A percentile compares a stretch with the other conserved stretches of the same genome.
These are phyloP conservation scores for Pochonia chlamydosporia DNA, from an alignment of 2,329 filamentous ascomycete species.

Conservation along the genomic window DNA sequence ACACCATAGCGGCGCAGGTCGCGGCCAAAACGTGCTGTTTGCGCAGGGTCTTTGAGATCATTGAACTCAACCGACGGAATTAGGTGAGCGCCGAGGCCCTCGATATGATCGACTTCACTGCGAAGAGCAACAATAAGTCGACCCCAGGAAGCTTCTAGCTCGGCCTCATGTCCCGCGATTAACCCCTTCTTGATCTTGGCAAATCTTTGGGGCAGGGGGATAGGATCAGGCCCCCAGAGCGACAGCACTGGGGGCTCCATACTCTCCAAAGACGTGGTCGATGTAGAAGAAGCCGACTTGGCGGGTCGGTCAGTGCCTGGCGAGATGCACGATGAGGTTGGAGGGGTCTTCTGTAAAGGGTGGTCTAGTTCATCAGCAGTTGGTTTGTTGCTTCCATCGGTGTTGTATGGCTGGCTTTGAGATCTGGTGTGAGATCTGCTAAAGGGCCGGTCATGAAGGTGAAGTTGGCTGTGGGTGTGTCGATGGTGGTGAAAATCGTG, in stretches of 20 bases:
- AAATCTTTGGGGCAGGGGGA: conserved; percentile 54
- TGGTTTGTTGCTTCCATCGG: neutral
- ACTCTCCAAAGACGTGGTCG: neutral
- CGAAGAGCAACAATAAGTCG: conserved; percentile 46
- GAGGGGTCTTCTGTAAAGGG: neutral
- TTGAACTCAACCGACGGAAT: conserved; percentile 50
- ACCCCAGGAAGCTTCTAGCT: conserved; percentile 48
- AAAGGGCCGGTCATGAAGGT: neutral
- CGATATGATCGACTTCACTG: conserved; percentile 47
- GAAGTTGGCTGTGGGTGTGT: neutral
- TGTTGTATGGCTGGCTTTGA: neutral
- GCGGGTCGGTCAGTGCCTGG: neutral
- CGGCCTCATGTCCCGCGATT: conserved; percentile 48
- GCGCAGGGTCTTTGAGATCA: conserved; percentile 40
- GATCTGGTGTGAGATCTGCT: neutral
- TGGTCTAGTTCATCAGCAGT: neutral
- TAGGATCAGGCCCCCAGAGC: conserved; percentile 51
- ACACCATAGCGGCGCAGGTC: conserved; percentile 58
- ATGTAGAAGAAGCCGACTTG: neutral
- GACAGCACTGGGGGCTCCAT: conserved; percentile 33
- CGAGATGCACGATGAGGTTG: neutral
- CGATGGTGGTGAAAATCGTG: neutral
- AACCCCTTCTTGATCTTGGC: conserved; percentile 50
- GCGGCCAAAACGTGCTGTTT: conserved; percentile 48
- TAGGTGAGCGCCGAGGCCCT: conserved; percentile 42